Percentiles rank a stretch among this genome's conserved stretches.
Conservation (phyloP, 2,329 filamentous ascomycete genomes). For the Fusarium avenaceum region DNA sequence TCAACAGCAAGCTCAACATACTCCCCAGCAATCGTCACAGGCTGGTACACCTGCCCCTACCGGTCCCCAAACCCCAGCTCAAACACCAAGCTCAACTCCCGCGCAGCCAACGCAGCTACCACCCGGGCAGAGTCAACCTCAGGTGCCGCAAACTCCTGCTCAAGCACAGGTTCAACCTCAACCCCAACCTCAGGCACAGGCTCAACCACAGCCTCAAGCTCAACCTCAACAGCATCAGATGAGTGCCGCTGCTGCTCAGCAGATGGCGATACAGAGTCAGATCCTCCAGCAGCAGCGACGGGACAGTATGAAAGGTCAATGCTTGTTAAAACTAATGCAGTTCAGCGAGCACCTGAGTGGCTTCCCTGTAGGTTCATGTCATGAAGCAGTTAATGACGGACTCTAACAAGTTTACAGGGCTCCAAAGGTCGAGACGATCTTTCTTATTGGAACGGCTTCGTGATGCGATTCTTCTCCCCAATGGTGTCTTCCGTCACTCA, state of each 20-base stretch:
- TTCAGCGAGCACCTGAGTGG: constrained; percentile 73
- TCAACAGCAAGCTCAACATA: constrained; percentile 61
- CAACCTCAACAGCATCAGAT: constrained; percentile 51
- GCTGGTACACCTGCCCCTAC: constrained; percentile 58
- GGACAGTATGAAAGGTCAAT: constrained; percentile 68
- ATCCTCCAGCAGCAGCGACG: constrained; percentile 63
- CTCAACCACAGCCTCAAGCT: constrained; percentile 44
- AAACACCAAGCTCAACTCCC: constrained; percentile 59
- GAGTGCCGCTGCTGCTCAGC: constrained; percentile 52
- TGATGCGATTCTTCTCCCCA: constrained; percentile 83
- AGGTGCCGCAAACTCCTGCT: constrained; percentile 53
- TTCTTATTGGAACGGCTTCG: constrained; percentile 83
- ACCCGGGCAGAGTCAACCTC: constrained; percentile 54
- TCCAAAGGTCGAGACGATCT: constrained; percentile 76
- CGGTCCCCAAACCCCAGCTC: constrained; percentile 64
- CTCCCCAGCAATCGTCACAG: constrained; percentile 60
- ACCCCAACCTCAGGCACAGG: constrained; percentile 53
- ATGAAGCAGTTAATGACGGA: constrained; percentile 1
- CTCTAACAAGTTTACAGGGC: constrained; percentile 55
- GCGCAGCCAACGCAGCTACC: constrained; percentile 52
- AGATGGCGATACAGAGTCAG: constrained; percentile 53
- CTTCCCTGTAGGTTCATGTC: constrained; percentile 61
- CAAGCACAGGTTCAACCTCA: constrained; percentile 56
- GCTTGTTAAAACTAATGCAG: constrained; percentile 70
- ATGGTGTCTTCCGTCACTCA: constrained; percentile 81